Percentiles rank a stretch among this genome's conserved stretches.
These are phyloP conservation scores for Solanum sitiens DNA, from an alignment of 257 asterid genomes.

Conservation along the genomic window DNA sequence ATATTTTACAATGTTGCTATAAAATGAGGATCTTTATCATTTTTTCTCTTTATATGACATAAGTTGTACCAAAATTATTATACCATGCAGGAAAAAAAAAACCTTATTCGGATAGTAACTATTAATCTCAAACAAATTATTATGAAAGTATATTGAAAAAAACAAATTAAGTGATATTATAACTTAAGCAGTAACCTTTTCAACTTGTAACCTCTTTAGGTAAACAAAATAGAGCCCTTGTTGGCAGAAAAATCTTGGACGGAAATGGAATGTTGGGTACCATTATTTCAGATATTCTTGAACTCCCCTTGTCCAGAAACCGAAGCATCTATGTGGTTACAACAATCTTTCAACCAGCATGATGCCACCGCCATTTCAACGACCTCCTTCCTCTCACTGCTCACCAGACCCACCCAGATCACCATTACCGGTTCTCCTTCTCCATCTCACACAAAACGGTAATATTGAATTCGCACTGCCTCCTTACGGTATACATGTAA, in stretches of 20 bases:
- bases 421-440: neutral
- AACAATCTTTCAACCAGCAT: slow-evolving; percentile 30
- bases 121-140: too few relatives aligned
- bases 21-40: too few relatives aligned
- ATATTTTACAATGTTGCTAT: too few relatives aligned
- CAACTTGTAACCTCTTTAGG: neutral
- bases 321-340: slow-evolving; percentile 66
- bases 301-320: slow-evolving; percentile 62
- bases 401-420: slow-evolving; percentile 18
- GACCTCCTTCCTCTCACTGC: slow-evolving; percentile 24
- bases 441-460: slow-evolving; percentile 21
- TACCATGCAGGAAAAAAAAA: too few relatives aligned
- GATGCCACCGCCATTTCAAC: slow-evolving; percentile 23
- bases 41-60: too few relatives aligned
- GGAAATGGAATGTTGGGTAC: slow-evolving; percentile 63
- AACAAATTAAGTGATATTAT: too few relatives aligned
- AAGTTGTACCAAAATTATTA: too few relatives aligned
- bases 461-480: neutral
- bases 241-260: neutral
- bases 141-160: too few relatives aligned
- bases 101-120: too few relatives aligned
- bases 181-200: too few relatives aligned
- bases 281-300: slow-evolving; percentile 48
- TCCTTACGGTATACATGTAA: neutral
- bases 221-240: neutral